Percentiles rank a stretch among this genome's conserved stretches.
These are phyloP conservation scores for Pseudognaphalium luteoalbum DNA, from an alignment of 129 eudicot genomes.

Conservation along the genomic window DNA sequence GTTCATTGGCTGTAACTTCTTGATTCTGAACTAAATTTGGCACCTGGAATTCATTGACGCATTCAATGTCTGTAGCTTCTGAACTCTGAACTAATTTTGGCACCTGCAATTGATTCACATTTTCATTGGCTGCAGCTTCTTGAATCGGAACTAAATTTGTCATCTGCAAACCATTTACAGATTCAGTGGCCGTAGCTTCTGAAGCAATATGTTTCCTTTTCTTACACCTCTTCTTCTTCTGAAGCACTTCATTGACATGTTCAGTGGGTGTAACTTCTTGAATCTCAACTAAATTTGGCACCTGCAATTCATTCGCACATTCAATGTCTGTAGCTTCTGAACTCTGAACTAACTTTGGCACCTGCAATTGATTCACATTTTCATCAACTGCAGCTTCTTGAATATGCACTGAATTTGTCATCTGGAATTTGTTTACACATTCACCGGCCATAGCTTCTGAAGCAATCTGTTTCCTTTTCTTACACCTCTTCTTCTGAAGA, in stretches of 20 bases:
- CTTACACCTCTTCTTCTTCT: not conserved
- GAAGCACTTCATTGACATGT: no score
- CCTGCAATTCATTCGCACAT: not conserved
- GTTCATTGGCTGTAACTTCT: not conserved
- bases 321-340: not conserved
- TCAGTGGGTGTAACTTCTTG: not conserved
- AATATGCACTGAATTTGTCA: not conserved
- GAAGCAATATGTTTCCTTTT: no score
- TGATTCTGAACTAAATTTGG: not conserved
- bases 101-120: not conserved
- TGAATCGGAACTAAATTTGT: not conserved
- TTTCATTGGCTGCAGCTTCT: not conserved
- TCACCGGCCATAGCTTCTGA: no score
- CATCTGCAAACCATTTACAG: not conserved
- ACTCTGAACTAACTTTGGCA: not conserved
- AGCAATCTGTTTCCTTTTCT: no score
- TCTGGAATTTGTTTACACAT: not conserved
- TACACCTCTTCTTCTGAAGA: no score
- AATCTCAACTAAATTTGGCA: no score
- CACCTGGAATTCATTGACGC: not conserved
- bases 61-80: not conserved
- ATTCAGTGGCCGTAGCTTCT: not conserved
- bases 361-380: not conserved
- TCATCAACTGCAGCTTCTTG: not conserved
- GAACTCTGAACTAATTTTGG: not conserved